A percentile compares a stretch with the other conserved stretches of the same genome.
phyloP scores from a whole-genome alignment of 192 early-diverging fungal species.

The Obelidium mucronatum region DNA sequence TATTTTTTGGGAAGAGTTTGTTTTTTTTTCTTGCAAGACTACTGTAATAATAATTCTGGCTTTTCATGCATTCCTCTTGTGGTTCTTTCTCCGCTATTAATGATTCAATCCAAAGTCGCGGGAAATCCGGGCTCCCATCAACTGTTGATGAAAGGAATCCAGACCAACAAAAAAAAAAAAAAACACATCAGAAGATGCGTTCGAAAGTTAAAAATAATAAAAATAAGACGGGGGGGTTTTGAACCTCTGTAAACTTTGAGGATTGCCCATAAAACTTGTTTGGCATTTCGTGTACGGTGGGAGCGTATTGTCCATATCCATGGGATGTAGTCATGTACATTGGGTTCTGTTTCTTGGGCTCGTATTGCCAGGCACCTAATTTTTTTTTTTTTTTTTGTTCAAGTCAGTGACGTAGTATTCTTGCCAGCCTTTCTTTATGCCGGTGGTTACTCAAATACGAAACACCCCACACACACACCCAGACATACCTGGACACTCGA shows the following conservation, averaged over 20 bases:
- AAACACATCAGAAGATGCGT: not conserved
- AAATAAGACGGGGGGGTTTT: not conserved
- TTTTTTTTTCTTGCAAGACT: too few relatives aligned
- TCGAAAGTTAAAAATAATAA: slow-evolving; percentile 37
- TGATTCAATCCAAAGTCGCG: slow-evolving; percentile 33
- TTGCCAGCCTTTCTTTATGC: not conserved
- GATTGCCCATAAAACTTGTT: slow-evolving; percentile 54
- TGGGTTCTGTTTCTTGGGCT: slow-evolving; percentile 48
- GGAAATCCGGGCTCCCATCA: slow-evolving; percentile 30
- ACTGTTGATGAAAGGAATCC: slow-evolving; percentile 10
- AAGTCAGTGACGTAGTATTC: not conserved
- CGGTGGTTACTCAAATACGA: not conserved
- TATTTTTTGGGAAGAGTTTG: too few relatives aligned
- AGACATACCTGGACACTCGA: slow-evolving; percentile 54
- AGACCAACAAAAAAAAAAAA: slow-evolving; percentile 31
- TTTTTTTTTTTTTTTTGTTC: too few relatives aligned
- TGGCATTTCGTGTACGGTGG: slow-evolving; percentile 64
- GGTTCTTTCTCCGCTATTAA: slow-evolving; percentile 8
- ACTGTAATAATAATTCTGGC: too few relatives aligned
- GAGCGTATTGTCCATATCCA: slow-evolving; percentile 48
- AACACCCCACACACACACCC: not conserved
- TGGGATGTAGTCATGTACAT: slow-evolving; percentile 60
- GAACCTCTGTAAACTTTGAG: slow-evolving; percentile 56
- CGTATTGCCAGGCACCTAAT: slow-evolving; percentile 52
- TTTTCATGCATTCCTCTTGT: too few relatives aligned